Evolutionary conservation across 1,284 basidiomycete species (phyloP).

Genomic region (Sanguinoderma infundibulare): DNA sequence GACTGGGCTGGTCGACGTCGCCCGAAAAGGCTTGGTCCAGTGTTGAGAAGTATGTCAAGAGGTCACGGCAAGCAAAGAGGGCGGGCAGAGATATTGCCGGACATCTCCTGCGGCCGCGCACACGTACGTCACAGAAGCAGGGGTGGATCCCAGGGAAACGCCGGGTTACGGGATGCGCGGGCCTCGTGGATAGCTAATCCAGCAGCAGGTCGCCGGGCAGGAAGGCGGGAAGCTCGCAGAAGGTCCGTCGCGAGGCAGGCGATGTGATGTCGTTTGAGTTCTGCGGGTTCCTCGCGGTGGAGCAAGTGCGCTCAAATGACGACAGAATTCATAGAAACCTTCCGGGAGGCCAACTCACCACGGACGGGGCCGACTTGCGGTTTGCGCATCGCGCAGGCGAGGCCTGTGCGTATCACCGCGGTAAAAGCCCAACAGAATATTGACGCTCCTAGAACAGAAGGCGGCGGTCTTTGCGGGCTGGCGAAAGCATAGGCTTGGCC

Average conservation of each 20-base stretch:
- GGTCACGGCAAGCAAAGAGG: conserved; percentile 2
- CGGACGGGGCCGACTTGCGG: not conserved
- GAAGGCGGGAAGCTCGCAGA: conserved; percentile 13
- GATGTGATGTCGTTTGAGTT: not conserved
- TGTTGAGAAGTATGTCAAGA: not conserved
- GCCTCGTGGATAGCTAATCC: conserved; percentile 15
- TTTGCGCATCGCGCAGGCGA: not conserved
- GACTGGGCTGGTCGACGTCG: not conserved
- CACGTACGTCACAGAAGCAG: conserved; percentile 16
- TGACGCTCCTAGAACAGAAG: not conserved
- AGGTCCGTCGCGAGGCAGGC: conserved; percentile 8
- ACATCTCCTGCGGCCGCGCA: conserved; percentile 2
- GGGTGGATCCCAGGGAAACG: conserved; percentile 4
- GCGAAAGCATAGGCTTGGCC: not conserved
- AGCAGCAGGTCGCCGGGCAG: conserved; percentile 8
- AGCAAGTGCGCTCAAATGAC: conserved; percentile 1
- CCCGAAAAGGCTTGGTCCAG: not conserved
- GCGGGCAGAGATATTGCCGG: conserved; percentile 4
- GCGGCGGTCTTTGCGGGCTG: not conserved
- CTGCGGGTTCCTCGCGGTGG: conserved; percentile 1
- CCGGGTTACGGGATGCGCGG: conserved; percentile 9
- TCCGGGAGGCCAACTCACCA: not conserved
- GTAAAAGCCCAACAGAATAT: not conserved
- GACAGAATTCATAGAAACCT: not conserved
- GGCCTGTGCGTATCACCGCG: conserved; percentile 13